phyloP scores from a whole-genome alignment of 352 stramenopile species.

The Phytophthora rubi region DNA sequence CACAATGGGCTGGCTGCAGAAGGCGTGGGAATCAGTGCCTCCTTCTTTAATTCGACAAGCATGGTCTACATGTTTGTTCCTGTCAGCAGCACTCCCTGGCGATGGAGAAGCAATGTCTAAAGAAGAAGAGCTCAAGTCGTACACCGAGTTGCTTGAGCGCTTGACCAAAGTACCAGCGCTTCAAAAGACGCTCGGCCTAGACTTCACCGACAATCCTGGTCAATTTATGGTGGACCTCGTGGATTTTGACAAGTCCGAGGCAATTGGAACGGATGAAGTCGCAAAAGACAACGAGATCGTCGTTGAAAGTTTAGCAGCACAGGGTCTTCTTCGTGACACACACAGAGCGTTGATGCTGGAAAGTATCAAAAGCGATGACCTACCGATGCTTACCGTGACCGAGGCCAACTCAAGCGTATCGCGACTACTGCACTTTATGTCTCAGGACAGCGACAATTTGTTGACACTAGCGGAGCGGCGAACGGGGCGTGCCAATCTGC shows the following conservation, averaged over 20 bases:
- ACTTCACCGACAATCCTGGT: conserved; percentile 25
- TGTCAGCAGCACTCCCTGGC: conserved; percentile 36
- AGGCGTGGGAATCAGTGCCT: conserved; percentile 46
- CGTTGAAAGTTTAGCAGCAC: conserved; percentile 60
- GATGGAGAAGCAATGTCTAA: conserved; percentile 29
- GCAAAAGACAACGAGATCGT: conserved; percentile 70
- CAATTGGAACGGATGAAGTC: conserved; percentile 34
- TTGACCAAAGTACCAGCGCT: conserved; percentile 36
- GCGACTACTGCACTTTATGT: conserved; percentile 59
- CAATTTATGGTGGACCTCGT: conserved; percentile 49
- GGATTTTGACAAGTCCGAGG: conserved; percentile 51
- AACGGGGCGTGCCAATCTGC: conserved; percentile 47
- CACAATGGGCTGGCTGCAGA: conserved; percentile 52
- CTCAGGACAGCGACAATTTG: conserved; percentile 40
- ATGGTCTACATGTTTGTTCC: conserved; percentile 48
- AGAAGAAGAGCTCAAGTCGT: conserved; percentile 31
- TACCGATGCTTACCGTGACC: conserved; percentile 40
- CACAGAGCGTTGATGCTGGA: conserved; percentile 37
- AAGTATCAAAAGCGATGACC: conserved; percentile 35
- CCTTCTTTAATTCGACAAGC: conserved; percentile 45
- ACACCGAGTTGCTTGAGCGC: conserved; percentile 35
- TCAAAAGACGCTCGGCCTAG: conserved; percentile 44
- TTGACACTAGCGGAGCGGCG: conserved; percentile 48
- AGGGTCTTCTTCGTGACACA: conserved; percentile 58
- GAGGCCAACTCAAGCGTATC: conserved; percentile 50